Evolutionary conservation across 192 early-diverging fungal species (phyloP).

Genomic region (Coemansia sp.): DNA sequence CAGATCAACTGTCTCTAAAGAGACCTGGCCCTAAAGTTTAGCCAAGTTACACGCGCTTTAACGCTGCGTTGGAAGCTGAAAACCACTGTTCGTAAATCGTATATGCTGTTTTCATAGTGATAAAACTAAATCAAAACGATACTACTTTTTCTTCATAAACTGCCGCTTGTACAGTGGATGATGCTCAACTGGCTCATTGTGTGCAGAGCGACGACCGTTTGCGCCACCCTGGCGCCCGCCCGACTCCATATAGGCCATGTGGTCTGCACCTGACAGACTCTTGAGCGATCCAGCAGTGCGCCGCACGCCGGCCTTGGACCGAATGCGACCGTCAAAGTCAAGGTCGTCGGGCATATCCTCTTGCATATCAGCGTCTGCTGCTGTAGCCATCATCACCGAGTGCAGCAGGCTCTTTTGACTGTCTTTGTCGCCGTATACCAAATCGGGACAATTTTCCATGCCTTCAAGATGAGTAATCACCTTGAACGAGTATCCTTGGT

Average conservation of each 20-base stretch:
- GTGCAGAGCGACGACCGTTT: slow-evolving; percentile 27
- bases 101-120: neutral
- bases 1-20: too few species aligned
- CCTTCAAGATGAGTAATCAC: slow-evolving; percentile 96
- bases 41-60: too few species aligned
- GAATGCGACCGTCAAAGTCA: slow-evolving; percentile 39
- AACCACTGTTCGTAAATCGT: too few species aligned
- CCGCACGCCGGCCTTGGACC: slow-evolving; percentile 41
- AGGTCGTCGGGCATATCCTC: slow-evolving; percentile 67
- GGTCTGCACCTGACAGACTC: slow-evolving; percentile 68
- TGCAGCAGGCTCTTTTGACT: slow-evolving; percentile 86
- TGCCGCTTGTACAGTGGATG: slow-evolving; percentile 71
- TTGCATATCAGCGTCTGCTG: slow-evolving; percentile 57
- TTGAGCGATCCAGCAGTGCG: slow-evolving; percentile 68
- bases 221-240: neutral
- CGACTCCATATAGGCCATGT: too few species aligned
- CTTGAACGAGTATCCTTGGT: slow-evolving; percentile 99
- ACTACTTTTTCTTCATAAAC: slow-evolving; percentile 52
- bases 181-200: slow-evolving; percentile 56
- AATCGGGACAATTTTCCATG: slow-evolving; percentile 73
- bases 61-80: too few species aligned
- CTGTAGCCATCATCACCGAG: slow-evolving; percentile 75
- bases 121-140: neutral
- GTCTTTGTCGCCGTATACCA: slow-evolving; percentile 71
- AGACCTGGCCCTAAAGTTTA: too few species aligned